Evolutionary conservation across 2,329 filamentous ascomycete genomes (phyloP).

Genomic region (Paecilomyces dactylethromorphus): DNA sequence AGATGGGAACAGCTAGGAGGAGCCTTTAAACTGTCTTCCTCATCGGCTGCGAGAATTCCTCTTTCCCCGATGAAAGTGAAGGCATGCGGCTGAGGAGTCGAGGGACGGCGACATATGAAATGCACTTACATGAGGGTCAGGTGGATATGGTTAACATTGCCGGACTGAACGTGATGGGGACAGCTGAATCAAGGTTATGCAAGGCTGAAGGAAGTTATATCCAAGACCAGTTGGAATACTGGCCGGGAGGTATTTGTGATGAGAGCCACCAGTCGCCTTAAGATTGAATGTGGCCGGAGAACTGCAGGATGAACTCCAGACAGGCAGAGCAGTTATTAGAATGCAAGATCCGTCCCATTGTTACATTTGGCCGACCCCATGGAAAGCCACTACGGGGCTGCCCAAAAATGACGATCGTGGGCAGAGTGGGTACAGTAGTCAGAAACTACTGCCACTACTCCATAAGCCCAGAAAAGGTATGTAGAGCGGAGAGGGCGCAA

Average conservation of each 20-base stretch:
- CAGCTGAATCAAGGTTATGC: constrained; percentile 23
- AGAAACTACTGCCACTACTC: constrained; percentile 13
- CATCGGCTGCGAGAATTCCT: not conserved
- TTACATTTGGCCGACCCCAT: constrained; percentile 13
- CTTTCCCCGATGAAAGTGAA: not conserved
- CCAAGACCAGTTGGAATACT: not conserved
- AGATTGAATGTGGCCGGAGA: not conserved
- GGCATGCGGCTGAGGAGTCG: not conserved
- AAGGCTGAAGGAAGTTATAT: constrained; percentile 9
- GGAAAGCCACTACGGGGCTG: constrained; percentile 11
- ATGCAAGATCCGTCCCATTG: constrained; percentile 8
- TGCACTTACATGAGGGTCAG: constrained; percentile 13
- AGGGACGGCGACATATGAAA: not conserved
- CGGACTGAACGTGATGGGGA: constrained; percentile 18
- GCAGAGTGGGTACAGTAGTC: constrained; percentile 15
- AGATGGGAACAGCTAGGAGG: not conserved
- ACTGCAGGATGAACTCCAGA: constrained; percentile 7
- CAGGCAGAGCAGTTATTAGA: not conserved
- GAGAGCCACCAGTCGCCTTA: not conserved
- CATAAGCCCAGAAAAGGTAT: constrained; percentile 9
- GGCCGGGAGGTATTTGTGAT: constrained; percentile 5
- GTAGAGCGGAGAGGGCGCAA: constrained; percentile 7
- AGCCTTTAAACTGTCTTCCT: not conserved
- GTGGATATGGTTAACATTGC: constrained; percentile 17
- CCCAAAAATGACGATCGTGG: constrained; percentile 17